Evolutionary conservation across 2,329 filamentous ascomycete genomes (phyloP).

Genomic region (Aureobasidium musti): DNA sequence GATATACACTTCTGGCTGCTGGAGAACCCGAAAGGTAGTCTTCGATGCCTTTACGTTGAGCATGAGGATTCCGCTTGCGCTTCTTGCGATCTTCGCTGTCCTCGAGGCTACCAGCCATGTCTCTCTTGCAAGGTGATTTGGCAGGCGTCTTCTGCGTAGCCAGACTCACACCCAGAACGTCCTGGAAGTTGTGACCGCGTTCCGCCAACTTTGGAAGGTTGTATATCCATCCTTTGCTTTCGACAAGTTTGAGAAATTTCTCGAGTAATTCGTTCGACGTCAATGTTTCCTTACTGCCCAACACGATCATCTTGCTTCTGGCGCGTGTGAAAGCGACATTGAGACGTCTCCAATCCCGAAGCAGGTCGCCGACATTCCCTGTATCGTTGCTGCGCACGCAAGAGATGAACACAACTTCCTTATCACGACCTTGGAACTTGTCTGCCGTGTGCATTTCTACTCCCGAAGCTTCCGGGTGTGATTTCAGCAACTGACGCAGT

Average conservation of each 20-base stretch:
- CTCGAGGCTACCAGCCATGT: neutral
- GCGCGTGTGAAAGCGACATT: constrained; percentile 96
- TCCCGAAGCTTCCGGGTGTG: constrained; percentile 48
- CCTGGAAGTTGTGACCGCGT: constrained; percentile 18
- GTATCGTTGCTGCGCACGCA: constrained; percentile 85
- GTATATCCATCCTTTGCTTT: constrained; percentile 70
- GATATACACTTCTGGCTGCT: neutral
- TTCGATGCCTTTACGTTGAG: constrained; percentile 23
- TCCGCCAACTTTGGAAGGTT: constrained; percentile 5
- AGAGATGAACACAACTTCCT: constrained; percentile 84
- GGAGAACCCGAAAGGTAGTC: neutral
- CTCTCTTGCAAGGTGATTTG: constrained; percentile 7
- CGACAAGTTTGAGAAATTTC: constrained; percentile 75
- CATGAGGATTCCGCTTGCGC: constrained; percentile 9
- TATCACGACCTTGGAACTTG: constrained; percentile 94
- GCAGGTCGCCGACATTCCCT: constrained; percentile 80
- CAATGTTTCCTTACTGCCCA: constrained; percentile 82
- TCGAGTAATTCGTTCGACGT: constrained; percentile 70
- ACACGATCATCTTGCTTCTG: constrained; percentile 83
- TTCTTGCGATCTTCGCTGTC: neutral
- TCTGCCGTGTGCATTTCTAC: constrained; percentile 97
- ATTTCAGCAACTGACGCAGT: constrained; percentile 67
- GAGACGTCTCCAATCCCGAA: constrained; percentile 89
- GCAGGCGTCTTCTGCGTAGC: constrained; percentile 14
- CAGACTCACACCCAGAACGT: constrained; percentile 2